phyloP scores from a whole-genome alignment of 2,329 filamentous ascomycete species.

The Aspergillus neotritici region DNA sequence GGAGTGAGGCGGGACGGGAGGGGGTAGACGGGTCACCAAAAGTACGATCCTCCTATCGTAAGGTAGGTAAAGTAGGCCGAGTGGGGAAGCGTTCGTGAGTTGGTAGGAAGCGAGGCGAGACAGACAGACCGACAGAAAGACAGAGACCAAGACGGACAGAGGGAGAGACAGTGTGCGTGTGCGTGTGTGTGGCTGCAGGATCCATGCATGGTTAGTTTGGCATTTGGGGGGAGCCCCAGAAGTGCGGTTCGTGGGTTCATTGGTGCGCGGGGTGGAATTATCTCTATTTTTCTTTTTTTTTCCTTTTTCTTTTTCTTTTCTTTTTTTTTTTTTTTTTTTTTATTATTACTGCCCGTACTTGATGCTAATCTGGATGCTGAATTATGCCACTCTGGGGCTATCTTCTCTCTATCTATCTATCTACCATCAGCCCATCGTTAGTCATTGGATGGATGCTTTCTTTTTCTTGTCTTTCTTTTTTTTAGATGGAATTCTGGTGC shows the following conservation, averaged over 20 bases:
- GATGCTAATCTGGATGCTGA: no score
- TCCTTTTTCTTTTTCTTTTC: conserved; percentile 6
- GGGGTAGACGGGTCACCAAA: no score
- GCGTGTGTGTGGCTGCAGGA: no score
- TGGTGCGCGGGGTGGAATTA: background rate
- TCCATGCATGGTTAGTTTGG: background rate
- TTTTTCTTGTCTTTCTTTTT: background rate
- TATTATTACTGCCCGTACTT: background rate
- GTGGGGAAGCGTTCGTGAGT: no score
- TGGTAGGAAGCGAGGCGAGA: no score
- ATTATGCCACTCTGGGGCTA: no score
- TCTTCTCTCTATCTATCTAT: background rate
- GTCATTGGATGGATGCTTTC: background rate
- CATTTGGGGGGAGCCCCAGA: conserved; percentile 4
- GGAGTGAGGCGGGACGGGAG: no score
- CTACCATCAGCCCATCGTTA: conserved; percentile 2
- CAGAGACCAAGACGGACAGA: no score
- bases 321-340: background rate
- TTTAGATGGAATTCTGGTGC: conserved; percentile 1
- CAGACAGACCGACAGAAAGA: no score
- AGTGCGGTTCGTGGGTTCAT: conserved; percentile 4
- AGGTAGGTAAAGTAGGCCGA: no score
- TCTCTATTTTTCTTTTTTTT: background rate
- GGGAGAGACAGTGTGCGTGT: no score
- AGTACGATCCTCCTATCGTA: no score